Conservation (phyloP, 2,329 filamentous ascomycete species). For the Beauveria rudraprayagi region DNA sequence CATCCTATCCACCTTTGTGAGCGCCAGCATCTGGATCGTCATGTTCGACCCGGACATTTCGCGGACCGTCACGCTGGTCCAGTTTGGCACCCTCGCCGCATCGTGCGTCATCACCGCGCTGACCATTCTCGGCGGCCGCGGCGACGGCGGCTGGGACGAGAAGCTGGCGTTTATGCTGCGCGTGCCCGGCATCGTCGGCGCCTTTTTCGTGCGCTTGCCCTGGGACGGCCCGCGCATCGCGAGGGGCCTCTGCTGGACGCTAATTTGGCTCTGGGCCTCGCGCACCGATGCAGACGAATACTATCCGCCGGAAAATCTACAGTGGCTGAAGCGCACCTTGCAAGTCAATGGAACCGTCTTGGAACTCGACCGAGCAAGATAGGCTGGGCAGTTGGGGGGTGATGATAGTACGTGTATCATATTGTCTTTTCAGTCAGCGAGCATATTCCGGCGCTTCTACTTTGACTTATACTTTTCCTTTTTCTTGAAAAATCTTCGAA, state of each 20-base stretch:
- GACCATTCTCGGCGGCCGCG: not conserved
- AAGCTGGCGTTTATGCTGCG: not conserved
- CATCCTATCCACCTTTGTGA: slow-evolving; percentile 1
- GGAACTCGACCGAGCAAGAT: not conserved
- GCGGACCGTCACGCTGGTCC: not conserved
- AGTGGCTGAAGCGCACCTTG: slow-evolving; percentile 1
- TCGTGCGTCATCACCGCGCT: not conserved
- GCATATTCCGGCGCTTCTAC: not conserved
- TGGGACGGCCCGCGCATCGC: slow-evolving; percentile 1
- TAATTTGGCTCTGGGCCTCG: not conserved
- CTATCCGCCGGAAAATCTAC: not conserved
- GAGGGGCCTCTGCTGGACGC: not conserved
- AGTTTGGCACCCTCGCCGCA: not conserved
- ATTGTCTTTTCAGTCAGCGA: not conserved
- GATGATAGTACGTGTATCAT: not conserved
- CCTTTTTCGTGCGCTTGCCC: not conserved
- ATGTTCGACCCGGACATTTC: slow-evolving; percentile 3
- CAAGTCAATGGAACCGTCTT: slow-evolving; percentile 3
- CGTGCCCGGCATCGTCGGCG: not conserved
- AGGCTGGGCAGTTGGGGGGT: not conserved
- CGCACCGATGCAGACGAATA: not conserved
- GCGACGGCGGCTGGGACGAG: slow-evolving; percentile 3
- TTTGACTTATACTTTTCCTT: not conserved
- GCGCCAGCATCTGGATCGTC: slow-evolving; percentile 2
- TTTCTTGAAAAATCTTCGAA: not conserved